These are phyloP conservation scores for Styphnolobium japonicum DNA, from an alignment of 306 rosid genomes.

Conservation along the genomic window DNA sequence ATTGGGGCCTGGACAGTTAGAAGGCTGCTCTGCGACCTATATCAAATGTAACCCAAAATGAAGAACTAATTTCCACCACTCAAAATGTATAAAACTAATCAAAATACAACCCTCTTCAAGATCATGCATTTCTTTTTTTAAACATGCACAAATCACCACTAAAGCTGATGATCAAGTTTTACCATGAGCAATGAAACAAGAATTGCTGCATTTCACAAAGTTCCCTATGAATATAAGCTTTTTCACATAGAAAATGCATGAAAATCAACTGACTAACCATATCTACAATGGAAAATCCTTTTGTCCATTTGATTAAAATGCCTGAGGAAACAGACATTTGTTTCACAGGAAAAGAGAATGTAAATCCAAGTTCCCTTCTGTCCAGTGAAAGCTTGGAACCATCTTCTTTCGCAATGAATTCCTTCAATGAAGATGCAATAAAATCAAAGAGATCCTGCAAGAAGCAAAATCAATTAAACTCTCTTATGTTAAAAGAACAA, in stretches of 20 bases:
- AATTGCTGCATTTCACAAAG: constrained; percentile 5
- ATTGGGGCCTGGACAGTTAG: neutral
- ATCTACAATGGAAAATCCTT: constrained; percentile 69
- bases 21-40: neutral
- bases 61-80: neutral
- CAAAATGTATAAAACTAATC: neutral
- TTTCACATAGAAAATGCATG: constrained; percentile 14
- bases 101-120: neutral
- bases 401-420: constrained; percentile 63
- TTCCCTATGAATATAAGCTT: constrained; percentile 18
- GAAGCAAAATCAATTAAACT: constrained; percentile 23
- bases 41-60: neutral
- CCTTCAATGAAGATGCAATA: constrained; percentile 69
- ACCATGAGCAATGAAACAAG: neutral
- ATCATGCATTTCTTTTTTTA: neutral
- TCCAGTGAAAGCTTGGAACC: constrained; percentile 42
- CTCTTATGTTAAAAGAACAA: neutral
- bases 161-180: neutral
- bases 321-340: constrained; percentile 78
- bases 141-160: neutral
- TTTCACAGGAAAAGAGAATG: constrained; percentile 90
- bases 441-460: constrained; percentile 85
- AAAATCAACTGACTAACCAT: constrained; percentile 62
- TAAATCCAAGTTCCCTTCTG: constrained; percentile 81
- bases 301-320: constrained; percentile 86